These are phyloP conservation scores for Fonsecaea nubica DNA, from an alignment of 2,329 filamentous ascomycete species.

Conservation along the genomic window DNA sequence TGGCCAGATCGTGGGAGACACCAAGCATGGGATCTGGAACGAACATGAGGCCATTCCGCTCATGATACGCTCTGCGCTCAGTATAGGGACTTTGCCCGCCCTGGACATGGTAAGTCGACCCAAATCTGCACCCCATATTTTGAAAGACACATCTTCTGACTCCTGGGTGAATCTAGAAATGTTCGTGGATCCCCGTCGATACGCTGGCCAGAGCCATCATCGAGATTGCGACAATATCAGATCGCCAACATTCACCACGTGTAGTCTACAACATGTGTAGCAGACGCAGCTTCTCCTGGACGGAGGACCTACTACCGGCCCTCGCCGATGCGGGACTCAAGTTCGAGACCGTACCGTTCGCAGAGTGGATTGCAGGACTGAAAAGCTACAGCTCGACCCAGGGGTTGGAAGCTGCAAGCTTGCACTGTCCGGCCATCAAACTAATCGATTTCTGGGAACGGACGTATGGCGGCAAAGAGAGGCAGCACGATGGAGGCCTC, in stretches of 20 bases:
- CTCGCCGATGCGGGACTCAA: conserved; percentile 43
- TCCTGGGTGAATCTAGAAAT: not conserved
- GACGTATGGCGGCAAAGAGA: conserved; percentile 19
- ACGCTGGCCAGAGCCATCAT: conserved; percentile 46
- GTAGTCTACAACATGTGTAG: conserved; percentile 60
- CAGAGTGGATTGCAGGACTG: conserved; percentile 52
- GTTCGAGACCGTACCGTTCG: conserved; percentile 47
- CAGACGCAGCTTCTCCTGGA: conserved; percentile 51
- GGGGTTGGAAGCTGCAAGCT: conserved; percentile 25
- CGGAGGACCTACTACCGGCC: conserved; percentile 57
- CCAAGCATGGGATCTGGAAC: conserved; percentile 57
- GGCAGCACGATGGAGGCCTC: not conserved
- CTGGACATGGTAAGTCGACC: conserved; percentile 50
- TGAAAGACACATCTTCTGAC: not conserved
- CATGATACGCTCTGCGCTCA: conserved; percentile 47
- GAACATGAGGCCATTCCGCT: conserved; percentile 59
- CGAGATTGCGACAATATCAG: conserved; percentile 36
- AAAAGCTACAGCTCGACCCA: conserved; percentile 41
- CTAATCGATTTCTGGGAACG: conserved; percentile 59
- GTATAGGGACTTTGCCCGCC: conserved; percentile 52
- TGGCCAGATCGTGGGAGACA: conserved; percentile 61
- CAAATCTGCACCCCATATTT: not conserved
- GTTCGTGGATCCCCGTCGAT: conserved; percentile 53
- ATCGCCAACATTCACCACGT: conserved; percentile 36
- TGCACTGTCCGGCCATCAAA: conserved; percentile 54